Conservation (phyloP, 2,329 filamentous ascomycete species). For the Mycosphaerella sp. region DNA sequence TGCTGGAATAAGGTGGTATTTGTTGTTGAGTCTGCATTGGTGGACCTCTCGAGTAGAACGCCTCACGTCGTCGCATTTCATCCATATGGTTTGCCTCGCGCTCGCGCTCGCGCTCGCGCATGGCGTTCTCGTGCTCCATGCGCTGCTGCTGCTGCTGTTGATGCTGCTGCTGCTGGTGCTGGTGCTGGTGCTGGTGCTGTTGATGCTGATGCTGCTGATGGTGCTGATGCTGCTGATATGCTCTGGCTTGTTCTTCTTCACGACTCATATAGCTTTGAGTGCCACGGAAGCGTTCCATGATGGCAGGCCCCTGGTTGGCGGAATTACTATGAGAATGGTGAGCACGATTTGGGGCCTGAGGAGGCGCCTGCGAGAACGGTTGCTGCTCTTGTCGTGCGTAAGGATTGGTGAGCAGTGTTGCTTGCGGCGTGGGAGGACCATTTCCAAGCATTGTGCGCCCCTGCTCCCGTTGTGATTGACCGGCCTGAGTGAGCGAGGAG, state of each 20-base stretch:
- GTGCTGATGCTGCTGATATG: slow-evolving; percentile 12
- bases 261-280: slow-evolving; percentile 19
- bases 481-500: slow-evolving; percentile 26
- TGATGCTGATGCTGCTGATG: slow-evolving; percentile 14
- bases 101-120: slow-evolving; percentile 6
- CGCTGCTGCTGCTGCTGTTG: slow-evolving; percentile 13
- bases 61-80: slow-evolving; percentile 3
- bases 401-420: slow-evolving; percentile 28
- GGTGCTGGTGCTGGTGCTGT: slow-evolving; percentile 5
- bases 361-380: slow-evolving; percentile 24
- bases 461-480: slow-evolving; percentile 21
- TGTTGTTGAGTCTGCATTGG: slow-evolving; percentile 1
- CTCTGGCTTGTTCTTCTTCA: slow-evolving; percentile 25
- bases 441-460: slow-evolving; percentile 17
- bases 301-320: slow-evolving; percentile 17
- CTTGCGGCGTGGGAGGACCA: slow-evolving; percentile 20
- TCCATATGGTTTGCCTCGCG: slow-evolving; percentile 5
- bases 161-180: no score
- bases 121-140: slow-evolving; percentile 3
- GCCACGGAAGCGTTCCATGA: slow-evolving; percentile 24
- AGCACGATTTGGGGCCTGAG: slow-evolving; percentile 26
- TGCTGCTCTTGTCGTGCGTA: slow-evolving; percentile 25
- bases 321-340: slow-evolving; percentile 32
- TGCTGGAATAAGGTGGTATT: slow-evolving; percentile 1
- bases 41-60: neutral